Conservation (phyloP, 306 rosid genomes). For the Lotus japonicus region DNA sequence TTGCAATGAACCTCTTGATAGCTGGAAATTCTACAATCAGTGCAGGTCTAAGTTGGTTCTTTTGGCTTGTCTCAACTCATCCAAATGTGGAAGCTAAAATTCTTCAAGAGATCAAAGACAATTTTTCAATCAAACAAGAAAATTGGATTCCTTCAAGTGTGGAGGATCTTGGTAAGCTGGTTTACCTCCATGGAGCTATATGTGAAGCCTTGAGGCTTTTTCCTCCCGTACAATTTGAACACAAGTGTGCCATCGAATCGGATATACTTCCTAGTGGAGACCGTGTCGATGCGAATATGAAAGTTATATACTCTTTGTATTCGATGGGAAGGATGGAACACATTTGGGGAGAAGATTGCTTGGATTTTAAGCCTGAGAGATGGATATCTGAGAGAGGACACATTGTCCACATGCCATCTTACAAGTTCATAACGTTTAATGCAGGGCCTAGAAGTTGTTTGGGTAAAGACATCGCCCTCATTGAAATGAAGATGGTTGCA, state of each 20-base stretch:
- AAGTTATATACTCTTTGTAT: background rate
- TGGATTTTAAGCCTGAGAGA: background rate
- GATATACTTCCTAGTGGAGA: conserved; percentile 15
- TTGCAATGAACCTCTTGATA: background rate
- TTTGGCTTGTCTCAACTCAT: conserved; percentile 12
- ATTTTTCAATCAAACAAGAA: background rate
- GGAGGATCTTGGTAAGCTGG: background rate
- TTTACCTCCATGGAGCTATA: conserved; percentile 18
- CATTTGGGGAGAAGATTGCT: background rate
- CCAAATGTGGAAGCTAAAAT: conserved; percentile 2
- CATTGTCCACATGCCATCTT: background rate
- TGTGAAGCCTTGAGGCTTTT: conserved; percentile 16
- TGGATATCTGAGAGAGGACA: background rate
- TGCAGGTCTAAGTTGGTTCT: background rate
- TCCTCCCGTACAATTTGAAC: background rate
- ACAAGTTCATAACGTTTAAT: conserved; percentile 16
- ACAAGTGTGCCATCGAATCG: background rate
- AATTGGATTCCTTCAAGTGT: background rate
- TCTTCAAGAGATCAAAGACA: conserved; percentile 2
- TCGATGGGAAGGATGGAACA: conserved; percentile 16
- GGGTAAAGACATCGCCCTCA: background rate
- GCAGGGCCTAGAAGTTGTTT: conserved; percentile 8
- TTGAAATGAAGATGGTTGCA: background rate
- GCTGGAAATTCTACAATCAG: background rate
- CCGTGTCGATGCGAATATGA: background rate